These are phyloP conservation scores for Fusarium annulatum DNA, from an alignment of 2,329 filamentous ascomycete species.

Conservation along the genomic window DNA sequence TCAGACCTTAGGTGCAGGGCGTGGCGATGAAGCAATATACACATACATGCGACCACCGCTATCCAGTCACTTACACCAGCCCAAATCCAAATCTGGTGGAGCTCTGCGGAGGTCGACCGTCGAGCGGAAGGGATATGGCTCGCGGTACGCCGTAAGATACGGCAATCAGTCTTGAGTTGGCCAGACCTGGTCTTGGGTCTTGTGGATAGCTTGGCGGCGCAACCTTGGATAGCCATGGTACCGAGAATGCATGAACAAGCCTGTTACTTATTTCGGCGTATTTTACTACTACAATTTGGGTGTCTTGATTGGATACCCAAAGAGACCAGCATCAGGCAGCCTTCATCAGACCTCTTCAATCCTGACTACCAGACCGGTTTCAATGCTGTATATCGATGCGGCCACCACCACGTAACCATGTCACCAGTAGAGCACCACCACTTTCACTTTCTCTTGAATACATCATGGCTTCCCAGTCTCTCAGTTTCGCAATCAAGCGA, in stretches of 20 bases:
- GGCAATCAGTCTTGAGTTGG: conserved; percentile 24
- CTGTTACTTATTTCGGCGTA: neutral
- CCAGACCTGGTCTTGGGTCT: conserved; percentile 25
- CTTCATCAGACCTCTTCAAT: conserved; percentile 23
- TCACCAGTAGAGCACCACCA: neutral
- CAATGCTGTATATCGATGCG: conserved; percentile 8
- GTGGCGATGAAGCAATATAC: neutral
- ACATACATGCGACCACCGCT: neutral
- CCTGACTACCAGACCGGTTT: conserved; percentile 12
- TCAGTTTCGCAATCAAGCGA: neutral
- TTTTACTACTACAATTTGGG: conserved; percentile 36
- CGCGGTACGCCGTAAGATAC: conserved; percentile 24
- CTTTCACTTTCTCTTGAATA: neutral
- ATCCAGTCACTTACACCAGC: neutral
- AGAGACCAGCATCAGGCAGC: conserved; percentile 16
- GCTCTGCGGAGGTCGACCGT: conserved; percentile 21
- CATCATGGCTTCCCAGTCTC: conserved; percentile 3
- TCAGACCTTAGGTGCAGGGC: conserved; percentile 2
- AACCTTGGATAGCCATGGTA: conserved; percentile 32
- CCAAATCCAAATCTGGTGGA: neutral
- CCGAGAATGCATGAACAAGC: conserved; percentile 19
- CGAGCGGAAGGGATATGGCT: conserved; percentile 26
- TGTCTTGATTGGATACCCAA: conserved; percentile 33
- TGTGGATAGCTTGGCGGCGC: conserved; percentile 24
- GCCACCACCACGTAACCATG: neutral